A percentile compares a stretch with the other conserved stretches of the same genome.
These are phyloP conservation scores for Aspergillus cristatus DNA, from an alignment of 495 filamentous ascomycete species.

Conservation along the genomic window DNA sequence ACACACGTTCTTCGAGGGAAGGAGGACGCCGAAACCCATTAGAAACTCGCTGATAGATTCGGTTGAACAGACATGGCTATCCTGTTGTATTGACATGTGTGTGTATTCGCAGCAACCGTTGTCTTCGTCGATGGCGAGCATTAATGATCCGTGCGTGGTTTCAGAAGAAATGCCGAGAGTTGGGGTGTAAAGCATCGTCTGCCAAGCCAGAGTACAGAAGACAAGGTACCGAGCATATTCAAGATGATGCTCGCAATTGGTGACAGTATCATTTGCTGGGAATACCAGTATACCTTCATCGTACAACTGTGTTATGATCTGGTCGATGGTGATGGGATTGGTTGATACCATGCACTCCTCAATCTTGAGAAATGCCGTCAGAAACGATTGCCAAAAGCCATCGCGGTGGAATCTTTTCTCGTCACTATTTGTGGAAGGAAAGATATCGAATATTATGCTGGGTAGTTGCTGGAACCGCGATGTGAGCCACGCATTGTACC, in stretches of 20 bases:
- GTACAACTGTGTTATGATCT: neutral
- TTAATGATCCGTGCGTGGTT: neutral
- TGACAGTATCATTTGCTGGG: too few species aligned
- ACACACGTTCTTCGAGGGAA: constrained; percentile 4
- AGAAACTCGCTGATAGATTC: constrained; percentile 5
- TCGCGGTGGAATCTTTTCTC: too few species aligned
- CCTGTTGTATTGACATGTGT: constrained; percentile 1
- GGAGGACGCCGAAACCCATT: constrained; percentile 5
- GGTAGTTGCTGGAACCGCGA: neutral
- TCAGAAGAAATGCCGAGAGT: neutral
- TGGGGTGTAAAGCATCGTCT: constrained; percentile 3
- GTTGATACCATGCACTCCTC: neutral
- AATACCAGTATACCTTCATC: neutral
- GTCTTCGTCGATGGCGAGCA: constrained; percentile 1
- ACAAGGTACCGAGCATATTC: neutral
- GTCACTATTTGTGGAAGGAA: too few species aligned
- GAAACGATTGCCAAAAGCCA: neutral
- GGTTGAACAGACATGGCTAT: neutral
- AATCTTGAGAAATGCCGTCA: neutral
- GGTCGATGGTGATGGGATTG: neutral
- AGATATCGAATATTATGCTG: neutral
- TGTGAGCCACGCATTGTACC: neutral
- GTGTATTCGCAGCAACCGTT: constrained; percentile 4
- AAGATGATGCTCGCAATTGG: neutral
- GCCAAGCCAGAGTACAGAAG: neutral